phyloP scores from a whole-genome alignment of 306 rosid genomes.

The Medicago ruthenica region DNA sequence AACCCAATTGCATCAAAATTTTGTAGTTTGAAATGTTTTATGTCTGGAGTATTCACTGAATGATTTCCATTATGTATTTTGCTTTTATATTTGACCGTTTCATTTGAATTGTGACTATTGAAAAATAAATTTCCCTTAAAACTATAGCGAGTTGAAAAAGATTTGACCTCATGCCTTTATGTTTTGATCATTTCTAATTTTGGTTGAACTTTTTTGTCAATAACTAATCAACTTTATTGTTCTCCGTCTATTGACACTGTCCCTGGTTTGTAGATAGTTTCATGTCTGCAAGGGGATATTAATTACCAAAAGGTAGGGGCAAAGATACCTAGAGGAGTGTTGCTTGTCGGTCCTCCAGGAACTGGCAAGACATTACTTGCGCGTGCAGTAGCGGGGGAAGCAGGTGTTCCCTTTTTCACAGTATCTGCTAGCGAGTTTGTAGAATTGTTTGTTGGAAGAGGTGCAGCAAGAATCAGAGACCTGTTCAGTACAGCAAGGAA shows the following conservation, averaged over 20 bases:
- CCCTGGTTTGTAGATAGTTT: slow-evolving; percentile 70
- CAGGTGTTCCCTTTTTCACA: slow-evolving; percentile 90
- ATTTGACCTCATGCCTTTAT: neutral
- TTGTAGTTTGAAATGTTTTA: too few species aligned
- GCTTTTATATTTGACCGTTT: too few species aligned
- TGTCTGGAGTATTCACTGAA: too few species aligned
- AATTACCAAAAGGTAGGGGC: slow-evolving; percentile 90
- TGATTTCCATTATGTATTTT: too few species aligned
- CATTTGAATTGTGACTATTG: too few species aligned
- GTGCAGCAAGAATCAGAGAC: slow-evolving; percentile 95
- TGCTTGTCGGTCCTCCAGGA: slow-evolving; percentile 97
- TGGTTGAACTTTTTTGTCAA: slow-evolving; percentile 13
- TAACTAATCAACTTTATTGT: slow-evolving; percentile 27
- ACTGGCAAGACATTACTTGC: slow-evolving; percentile 96
- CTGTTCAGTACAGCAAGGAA: slow-evolving; percentile 87
- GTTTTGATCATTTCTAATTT: slow-evolving; percentile 6
- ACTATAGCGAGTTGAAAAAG: too few species aligned
- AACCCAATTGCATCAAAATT: too few species aligned
- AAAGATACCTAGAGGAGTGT: slow-evolving; percentile 87
- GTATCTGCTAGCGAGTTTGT: slow-evolving; percentile 99
- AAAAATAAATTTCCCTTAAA: too few species aligned
- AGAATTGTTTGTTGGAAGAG: slow-evolving; percentile 96
- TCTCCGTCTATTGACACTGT: slow-evolving; percentile 40
- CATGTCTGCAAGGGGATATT: slow-evolving; percentile 89
- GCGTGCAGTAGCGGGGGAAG: slow-evolving; percentile 99